phyloP scores from a whole-genome alignment of 176 grass and related monocot genomes.

The Cenchrus purpureus region DNA sequence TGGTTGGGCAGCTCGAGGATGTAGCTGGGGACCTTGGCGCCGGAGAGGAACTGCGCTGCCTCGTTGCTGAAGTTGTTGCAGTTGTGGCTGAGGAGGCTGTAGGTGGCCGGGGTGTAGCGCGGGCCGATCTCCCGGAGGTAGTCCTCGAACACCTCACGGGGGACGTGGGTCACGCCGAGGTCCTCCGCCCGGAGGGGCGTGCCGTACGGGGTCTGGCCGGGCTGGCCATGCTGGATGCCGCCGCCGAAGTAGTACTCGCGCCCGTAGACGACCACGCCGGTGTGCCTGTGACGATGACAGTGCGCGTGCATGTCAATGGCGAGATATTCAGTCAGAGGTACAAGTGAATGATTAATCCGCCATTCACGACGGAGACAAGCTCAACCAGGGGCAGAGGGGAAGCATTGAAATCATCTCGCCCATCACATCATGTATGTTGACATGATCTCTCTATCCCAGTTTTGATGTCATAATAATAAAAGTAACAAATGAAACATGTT shows the following conservation, averaged over 20 bases:
- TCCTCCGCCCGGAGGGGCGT: constrained; percentile 57
- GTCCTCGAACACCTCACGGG: constrained; percentile 63
- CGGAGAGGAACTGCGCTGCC: constrained; percentile 63
- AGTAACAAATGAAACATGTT: neutral
- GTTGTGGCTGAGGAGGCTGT: constrained; percentile 77
- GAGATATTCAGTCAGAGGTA: neutral
- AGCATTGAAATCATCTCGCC: neutral
- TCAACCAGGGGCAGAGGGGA: neutral
- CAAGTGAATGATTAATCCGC: neutral
- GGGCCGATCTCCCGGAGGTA: constrained; percentile 76
- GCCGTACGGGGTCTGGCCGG: constrained; percentile 71
- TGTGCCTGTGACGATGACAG: constrained; percentile 61
- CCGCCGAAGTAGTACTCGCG: constrained; percentile 80
- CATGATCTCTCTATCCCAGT: neutral
- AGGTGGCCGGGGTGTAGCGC: constrained; percentile 61
- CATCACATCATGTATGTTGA: neutral
- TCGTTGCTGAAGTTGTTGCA: constrained; percentile 95
- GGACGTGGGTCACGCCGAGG: constrained; percentile 66
- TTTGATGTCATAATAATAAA: neutral
- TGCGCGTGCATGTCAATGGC: neutral
- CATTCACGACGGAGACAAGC: neutral
- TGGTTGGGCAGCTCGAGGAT: constrained; percentile 79
- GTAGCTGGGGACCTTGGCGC: constrained; percentile 61
- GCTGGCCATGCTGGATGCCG: constrained; percentile 70
- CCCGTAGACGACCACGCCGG: constrained; percentile 78